Evolutionary conservation across 192 early-diverging fungal genomes (phyloP).

Genomic region (Backusella luteola): DNA sequence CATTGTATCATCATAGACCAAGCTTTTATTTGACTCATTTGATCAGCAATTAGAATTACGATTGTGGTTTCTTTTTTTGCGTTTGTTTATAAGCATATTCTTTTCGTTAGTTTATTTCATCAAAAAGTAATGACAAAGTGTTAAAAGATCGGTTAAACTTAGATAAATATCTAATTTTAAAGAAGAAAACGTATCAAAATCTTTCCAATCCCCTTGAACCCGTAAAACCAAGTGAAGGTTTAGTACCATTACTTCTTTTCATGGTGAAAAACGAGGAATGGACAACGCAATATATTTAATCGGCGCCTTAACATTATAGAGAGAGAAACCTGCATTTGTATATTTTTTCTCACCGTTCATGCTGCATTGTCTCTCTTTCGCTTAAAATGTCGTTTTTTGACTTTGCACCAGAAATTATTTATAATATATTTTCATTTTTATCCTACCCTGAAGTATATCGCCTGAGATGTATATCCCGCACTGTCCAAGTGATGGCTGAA

Average conservation of each 20-base stretch:
- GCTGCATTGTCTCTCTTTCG: conserved; percentile 7
- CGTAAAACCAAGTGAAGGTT: neutral
- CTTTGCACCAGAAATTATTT: conserved; percentile 26
- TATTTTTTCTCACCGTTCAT: conserved; percentile 10
- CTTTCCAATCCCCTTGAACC: neutral
- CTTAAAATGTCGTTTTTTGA: neutral
- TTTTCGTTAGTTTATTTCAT: neutral
- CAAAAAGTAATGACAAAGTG: too few relatives aligned
- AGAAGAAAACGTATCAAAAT: neutral
- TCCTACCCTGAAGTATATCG: conserved; percentile 20
- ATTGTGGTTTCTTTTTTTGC: neutral
- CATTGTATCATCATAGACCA: neutral
- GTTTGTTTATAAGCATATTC: neutral
- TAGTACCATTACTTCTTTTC: neutral
- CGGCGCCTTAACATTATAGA: neutral
- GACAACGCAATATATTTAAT: neutral
- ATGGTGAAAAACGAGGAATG: neutral
- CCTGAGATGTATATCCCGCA: conserved; percentile 2
- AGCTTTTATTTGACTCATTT: neutral
- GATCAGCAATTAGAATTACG: neutral
- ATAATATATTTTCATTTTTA: conserved; percentile 22
- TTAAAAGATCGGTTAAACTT: too few relatives aligned
- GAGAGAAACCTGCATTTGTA: neutral
- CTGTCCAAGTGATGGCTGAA: conserved; percentile 8
- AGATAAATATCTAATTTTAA: neutral